Conservation (phyloP, 371 early-diverging fungal species). For the Choanephora cucurbitarum region DNA sequence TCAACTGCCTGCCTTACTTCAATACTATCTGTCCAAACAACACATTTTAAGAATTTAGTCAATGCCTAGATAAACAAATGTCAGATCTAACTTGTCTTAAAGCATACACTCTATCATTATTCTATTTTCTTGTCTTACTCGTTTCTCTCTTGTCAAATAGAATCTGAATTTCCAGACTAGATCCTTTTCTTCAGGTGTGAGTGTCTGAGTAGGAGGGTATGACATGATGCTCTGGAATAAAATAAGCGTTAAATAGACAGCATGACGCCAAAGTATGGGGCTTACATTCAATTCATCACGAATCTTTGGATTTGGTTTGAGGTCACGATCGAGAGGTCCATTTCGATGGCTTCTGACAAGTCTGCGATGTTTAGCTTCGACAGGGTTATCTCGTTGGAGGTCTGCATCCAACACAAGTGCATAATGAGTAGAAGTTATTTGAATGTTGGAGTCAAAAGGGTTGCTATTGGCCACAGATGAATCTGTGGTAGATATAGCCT, state of each 20-base stretch:
- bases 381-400: constrained; percentile 81
- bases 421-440: constrained; percentile 21
- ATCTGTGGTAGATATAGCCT: neutral
- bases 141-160: constrained; percentile 88
- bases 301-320: constrained; percentile 93
- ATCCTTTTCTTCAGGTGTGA: constrained; percentile 89
- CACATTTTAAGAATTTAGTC: constrained; percentile 95
- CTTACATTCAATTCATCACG: constrained; percentile 91
- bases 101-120: too few species aligned
- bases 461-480: too few species aligned
- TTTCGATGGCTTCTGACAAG: constrained; percentile 89
- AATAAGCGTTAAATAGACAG: too few species aligned
- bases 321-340: constrained; percentile 87
- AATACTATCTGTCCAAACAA: constrained; percentile 91
- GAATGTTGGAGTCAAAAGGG: neutral
- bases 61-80: constrained; percentile 63
- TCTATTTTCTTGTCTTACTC: constrained; percentile 42
- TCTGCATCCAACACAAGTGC: constrained; percentile 70
- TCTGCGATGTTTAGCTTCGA: constrained; percentile 95
- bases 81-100: too few species aligned
- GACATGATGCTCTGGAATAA: constrained; percentile 73
- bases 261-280: too few species aligned
- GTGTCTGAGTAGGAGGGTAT: constrained; percentile 85
- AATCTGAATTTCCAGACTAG: constrained; percentile 96
- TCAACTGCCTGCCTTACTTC: constrained; percentile 93